Base-by-base conservation (phyloP, 2,329 filamentous ascomycete genomes). In the Neopestalotiopsis rosae region DNA sequence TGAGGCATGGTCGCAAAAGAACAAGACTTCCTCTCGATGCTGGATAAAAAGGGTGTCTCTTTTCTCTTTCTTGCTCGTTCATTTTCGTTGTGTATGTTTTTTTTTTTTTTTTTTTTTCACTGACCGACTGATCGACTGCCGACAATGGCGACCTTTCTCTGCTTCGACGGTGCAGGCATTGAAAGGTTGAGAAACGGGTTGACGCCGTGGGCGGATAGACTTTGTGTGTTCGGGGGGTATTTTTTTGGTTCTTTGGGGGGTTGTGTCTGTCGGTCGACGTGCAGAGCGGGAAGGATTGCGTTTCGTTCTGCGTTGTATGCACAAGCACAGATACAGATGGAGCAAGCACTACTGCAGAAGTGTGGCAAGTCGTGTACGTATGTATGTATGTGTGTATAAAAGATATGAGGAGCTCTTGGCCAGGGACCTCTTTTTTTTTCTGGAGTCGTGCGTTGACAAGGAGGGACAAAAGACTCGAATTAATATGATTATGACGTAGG, bases 61-160 rank as follows among this genome's bases (percentile, higher is more conserved):
- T 28, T 28, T 28, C 24, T 28, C 24, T 28, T 28, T 28, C 24
- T 28, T 28, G 24, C 24, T 28, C 24, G 24, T 28, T 28, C 6
- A 28, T 59, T 10, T 13, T 28, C 30, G 5, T 62, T 38, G 59
- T 34, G 20, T 30, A 34, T 28, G 28, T 59, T 10, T 14, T 34
- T 20, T n/a, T n/a, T n/a, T n/a, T n/a, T 28, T 45, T 10, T 52
- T n/a, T 65, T 30, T 30, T 30, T 61, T 67, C 34, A 83, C 89
- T 75, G 87, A 94, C 92, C 92, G 76, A 95, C 92, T 73, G 92
- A 92, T 76, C 92, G 89, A 83, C 91, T 94, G 81, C 92, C 92
- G 71, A 94, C 92, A 80, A 95, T 92, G 79, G 92, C 92, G 81
- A 94, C 92, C 85, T 95, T 95, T 76, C 92, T 87, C 82, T 94